Base-by-base conservation (phyloP, 2,329 filamentous ascomycete species). In the Aplosporella prunicola region DNA sequence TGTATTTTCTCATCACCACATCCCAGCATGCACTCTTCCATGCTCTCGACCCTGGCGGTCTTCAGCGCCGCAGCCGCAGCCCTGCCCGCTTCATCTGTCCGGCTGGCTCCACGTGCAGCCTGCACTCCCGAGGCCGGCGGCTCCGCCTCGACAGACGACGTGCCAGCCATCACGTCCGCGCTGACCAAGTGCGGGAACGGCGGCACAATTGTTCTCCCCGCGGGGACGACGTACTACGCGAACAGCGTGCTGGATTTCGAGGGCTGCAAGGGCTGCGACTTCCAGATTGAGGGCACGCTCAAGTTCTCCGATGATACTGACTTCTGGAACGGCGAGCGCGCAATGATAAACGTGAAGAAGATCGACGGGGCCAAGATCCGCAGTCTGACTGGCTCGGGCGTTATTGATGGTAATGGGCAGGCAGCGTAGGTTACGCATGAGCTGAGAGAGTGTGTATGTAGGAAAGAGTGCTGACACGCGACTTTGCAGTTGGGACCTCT, bases 371-470 rank as follows among this genome's bases (percentile, higher is more conserved):
- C 60, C 15, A 63, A 55, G 16, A 56, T 69, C n/a, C 52, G 51
- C 8, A 67, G 62, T 0, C 18, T 60, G 2, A 63, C 56, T 0
- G 62, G 59, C 5, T 49, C 44, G 1, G 66, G 67, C 11, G 45
- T 64, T 1, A 65, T 70, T 28, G 66, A 69, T 45, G 67, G 64
- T 2, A 68, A 65, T 44, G 66, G 66, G 1, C 66, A 69, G 47
- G 51, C 56, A 22, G 55, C 62, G 40, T 32, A 22, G 14, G 27
- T n/a, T n/a, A n/a, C n/a, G n/a, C n/a, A n/a, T n/a, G 18, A 29
- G 13, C 13, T 14, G 6, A 9, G 9, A 7, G 27, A 14, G 5
- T 5, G 14, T 13, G 5, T 13, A 9, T 5, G 14, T 2, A 8
- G 26, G n/a, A 28, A 14, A 14, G 11, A 9, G n/a, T 28, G 16